Base-by-base conservation (phyloP, 305 asterid species). In the Fraxinus sp. region DNA sequence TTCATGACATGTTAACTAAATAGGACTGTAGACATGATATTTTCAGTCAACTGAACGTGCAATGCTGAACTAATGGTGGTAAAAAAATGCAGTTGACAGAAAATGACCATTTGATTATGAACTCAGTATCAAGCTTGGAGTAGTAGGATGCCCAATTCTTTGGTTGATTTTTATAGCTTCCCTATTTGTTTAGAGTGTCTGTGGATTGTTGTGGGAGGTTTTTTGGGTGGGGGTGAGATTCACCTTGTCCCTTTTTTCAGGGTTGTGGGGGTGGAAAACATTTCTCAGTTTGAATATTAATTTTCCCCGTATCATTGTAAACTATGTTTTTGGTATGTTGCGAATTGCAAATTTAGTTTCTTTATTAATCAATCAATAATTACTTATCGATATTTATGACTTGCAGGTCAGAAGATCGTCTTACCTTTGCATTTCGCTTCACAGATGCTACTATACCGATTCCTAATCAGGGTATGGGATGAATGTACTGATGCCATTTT, bases 401-500 rank as follows among this genome's bases (percentile, higher is more conserved):
- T 86, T 83, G 68, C 93, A 97, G 99, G 88, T 91, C 97, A 81
- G 98, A 95, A 88, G 99, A 95, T 91, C 97, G 98, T 85, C 93
- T 95, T 74, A 95, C 96, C 64, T 97, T 97, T 82, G 95, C 97
- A 59, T 97, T 97, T 86, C 98, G 99, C 86, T 95, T 97, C 90
- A 93, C 98, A 44, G 99, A 97, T 84, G 91, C 96, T 86, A 91
- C 95, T 80, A 30, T 89, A 76, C 93, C 98, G 81, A 76, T 88
- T 84, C 91, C 97, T 44, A 93, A 90, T 86, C 97, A 95, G 90
- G 99, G 98, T 97, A 91, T 78, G 93, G 82, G 79, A 71, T 59
- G 76, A 80, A 16, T 78, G 79, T 80, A 39, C 85, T 79, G 14
- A 49, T 86, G 81, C 83, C 66, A 74, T 49, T 72, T n/a, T 72